Evolutionary conservation across 2,329 filamentous ascomycete genomes (phyloP).

Genomic region (Diaporthe destruens): DNA sequence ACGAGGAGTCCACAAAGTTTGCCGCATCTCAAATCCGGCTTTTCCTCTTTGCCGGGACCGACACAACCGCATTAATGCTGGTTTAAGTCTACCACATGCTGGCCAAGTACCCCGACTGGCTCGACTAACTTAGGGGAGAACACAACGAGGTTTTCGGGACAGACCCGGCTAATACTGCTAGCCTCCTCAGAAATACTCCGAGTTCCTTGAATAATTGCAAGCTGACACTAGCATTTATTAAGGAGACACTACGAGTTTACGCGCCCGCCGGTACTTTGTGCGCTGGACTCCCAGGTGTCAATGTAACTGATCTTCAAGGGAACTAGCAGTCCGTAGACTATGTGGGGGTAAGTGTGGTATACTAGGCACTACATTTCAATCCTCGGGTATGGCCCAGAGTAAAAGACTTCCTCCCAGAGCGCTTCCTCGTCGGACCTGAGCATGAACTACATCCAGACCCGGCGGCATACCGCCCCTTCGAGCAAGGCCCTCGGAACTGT

Average conservation of each 20-base stretch:
- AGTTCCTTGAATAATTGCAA: constrained; percentile 14
- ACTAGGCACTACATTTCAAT: constrained; percentile 10
- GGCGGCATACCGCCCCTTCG: constrained; percentile 64
- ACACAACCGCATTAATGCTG: constrained; percentile 5
- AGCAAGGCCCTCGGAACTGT: constrained; percentile 64
- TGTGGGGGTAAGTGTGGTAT: not conserved
- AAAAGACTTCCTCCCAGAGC: constrained; percentile 4
- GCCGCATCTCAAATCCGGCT: constrained; percentile 18
- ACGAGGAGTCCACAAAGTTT: constrained; percentile 7
- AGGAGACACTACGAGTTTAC: constrained; percentile 11
- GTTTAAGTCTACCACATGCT: constrained; percentile 28
- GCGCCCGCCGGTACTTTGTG: constrained; percentile 8
- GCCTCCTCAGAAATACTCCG: not conserved
- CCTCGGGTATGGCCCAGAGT: constrained; percentile 10
- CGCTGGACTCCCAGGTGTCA: constrained; percentile 1
- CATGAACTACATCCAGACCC: constrained; percentile 10
- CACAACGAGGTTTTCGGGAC: constrained; percentile 11
- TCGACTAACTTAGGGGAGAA: not conserved
- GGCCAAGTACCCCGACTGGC: constrained; percentile 23
- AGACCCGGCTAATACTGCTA: not conserved
- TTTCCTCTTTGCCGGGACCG: constrained; percentile 25
- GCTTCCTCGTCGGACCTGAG: constrained; percentile 3
- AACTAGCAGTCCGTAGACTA: constrained; percentile 20
- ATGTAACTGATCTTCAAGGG: constrained; percentile 4
- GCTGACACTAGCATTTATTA: constrained; percentile 20